Evolutionary conservation across 2,329 filamentous ascomycete genomes (phyloP).

Genomic region (Phyllachora maydis): DNA sequence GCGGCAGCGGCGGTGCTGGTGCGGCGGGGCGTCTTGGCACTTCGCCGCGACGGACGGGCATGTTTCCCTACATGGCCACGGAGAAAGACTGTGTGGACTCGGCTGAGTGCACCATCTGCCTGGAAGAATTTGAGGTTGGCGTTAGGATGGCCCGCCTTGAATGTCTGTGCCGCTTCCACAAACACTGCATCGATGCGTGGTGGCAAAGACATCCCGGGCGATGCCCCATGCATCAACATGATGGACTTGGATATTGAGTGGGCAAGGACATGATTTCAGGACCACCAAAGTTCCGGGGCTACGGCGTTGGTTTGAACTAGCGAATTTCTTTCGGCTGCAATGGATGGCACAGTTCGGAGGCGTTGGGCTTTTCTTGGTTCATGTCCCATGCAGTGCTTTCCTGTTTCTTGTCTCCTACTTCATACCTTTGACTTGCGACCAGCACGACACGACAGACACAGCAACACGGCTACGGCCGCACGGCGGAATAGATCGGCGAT

Average conservation of each 20-base stretch:
- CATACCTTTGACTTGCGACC: too few relatives aligned
- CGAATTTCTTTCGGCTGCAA: not conserved
- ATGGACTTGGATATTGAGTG: conserved; percentile 33
- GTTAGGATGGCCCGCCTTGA: conserved; percentile 44
- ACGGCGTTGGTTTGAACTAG: too few relatives aligned
- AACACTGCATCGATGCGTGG: conserved; percentile 39
- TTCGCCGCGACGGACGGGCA: conserved; percentile 28
- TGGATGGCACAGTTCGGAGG: too few relatives aligned
- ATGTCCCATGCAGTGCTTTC: too few relatives aligned
- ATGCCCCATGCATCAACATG: conserved; percentile 46
- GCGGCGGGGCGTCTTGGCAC: conserved; percentile 10
- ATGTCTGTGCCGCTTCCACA: conserved; percentile 45
- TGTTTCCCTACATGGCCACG: conserved; percentile 42
- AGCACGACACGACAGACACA: too few relatives aligned
- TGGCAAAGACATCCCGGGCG: conserved; percentile 39
- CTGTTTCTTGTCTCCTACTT: too few relatives aligned
- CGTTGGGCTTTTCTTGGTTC: too few relatives aligned
- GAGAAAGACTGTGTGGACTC: conserved; percentile 50
- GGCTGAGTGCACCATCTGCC: conserved; percentile 46
- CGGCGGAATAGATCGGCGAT: too few relatives aligned
- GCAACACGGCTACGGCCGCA: too few relatives aligned
- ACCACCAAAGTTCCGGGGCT: too few relatives aligned
- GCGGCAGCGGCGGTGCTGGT: conserved; percentile 5
- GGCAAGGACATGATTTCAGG: too few relatives aligned
- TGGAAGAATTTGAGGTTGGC: conserved; percentile 44